Base-by-base conservation (phyloP, 1,139 yeast genomes). In the Eremothecium coryli region DNA sequence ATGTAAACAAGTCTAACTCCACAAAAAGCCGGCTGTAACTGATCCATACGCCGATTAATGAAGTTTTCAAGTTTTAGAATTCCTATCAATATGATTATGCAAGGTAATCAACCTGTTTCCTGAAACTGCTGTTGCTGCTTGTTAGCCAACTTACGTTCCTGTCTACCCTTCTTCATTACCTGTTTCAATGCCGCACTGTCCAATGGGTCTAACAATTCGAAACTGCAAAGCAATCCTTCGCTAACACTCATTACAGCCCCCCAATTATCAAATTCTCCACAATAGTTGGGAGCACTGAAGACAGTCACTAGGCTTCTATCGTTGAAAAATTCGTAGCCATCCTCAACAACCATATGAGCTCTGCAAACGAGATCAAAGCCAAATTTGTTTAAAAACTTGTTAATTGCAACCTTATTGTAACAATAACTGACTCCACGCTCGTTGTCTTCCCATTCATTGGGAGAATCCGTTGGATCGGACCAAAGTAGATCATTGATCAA, bases 251-350 rank as follows among this genome's bases (percentile, higher is more conserved):
- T 90, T 2, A 90, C 96, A 0, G 97, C 97, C 15, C 97, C 98
- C 96, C 96, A 90, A 55, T 90, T 90, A 58, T 90, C 97, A 52
- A 90, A 90, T 59, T 90, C 98, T 25, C 98, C 97, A 62, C 98
- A 90, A 56, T 90, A 90, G 60, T 90, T 90, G 2, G 98, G 97
- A 1, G 98, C 98, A 37, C 86, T 76, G 58, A 90, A 90, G 10
- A 90, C 96, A 0, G 98, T 90, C 4, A 90, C 97, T 43, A 90
- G 66, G 18, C 94, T 82, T 36, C 94, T 70, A 57, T 88, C 95
- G 56, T 88, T 88, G 64, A 90, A 90, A 57, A 90, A 90, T 62
- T 90, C 97, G 58, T 90, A 90, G 2, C 98, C 98, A 57, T 90
- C 98, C 56, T 90, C 97, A 17, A 90, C 97, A 44, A 90, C 97